phyloP scores from a whole-genome alignment of 2,329 filamentous ascomycete species.

The Stachybotrys chlorohalonatus region DNA sequence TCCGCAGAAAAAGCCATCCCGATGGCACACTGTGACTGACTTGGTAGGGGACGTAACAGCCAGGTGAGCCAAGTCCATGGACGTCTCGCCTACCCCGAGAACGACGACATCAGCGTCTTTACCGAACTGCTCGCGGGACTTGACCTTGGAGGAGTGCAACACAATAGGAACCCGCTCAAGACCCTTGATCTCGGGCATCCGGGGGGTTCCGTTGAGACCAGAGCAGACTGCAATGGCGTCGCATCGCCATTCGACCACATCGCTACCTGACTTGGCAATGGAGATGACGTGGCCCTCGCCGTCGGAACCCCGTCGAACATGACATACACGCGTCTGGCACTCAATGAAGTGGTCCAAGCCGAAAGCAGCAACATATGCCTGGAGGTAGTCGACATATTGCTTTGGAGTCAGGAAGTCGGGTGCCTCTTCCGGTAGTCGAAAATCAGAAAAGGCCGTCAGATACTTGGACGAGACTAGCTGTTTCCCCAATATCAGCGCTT shows the following conservation, averaged over 20 bases:
- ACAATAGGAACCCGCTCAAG: conserved; percentile 24
- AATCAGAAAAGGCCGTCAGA: conserved; percentile 41
- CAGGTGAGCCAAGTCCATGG: conserved; percentile 33
- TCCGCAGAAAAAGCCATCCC: conserved; percentile 35
- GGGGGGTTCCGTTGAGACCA: conserved; percentile 32
- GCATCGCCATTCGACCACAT: conserved; percentile 20
- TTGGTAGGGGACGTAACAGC: conserved; percentile 32
- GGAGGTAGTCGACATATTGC: conserved; percentile 33
- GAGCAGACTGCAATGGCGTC: conserved; percentile 38
- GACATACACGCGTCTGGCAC: conserved; percentile 20
- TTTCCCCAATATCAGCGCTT: too few species aligned
- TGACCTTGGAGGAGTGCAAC: conserved; percentile 34
- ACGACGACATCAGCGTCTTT: conserved; percentile 28
- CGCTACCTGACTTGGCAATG: conserved; percentile 1
- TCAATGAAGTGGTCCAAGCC: conserved; percentile 26
- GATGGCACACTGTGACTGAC: conserved; percentile 33
- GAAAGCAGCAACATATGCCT: conserved; percentile 28
- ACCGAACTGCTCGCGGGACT: conserved; percentile 31
- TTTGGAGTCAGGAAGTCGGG: conserved; percentile 34
- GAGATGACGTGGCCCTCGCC: conserved; percentile 7
- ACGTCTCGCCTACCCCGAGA: conserved; percentile 35
- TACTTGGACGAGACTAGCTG: conserved; percentile 40
- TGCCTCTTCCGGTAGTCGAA: conserved; percentile 28
- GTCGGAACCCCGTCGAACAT: conserved; percentile 10
- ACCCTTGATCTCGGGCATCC: conserved; percentile 27